Evolutionary conservation across 805 yeast species (phyloP).

Genomic region (Saturnispora zaruensis): DNA sequence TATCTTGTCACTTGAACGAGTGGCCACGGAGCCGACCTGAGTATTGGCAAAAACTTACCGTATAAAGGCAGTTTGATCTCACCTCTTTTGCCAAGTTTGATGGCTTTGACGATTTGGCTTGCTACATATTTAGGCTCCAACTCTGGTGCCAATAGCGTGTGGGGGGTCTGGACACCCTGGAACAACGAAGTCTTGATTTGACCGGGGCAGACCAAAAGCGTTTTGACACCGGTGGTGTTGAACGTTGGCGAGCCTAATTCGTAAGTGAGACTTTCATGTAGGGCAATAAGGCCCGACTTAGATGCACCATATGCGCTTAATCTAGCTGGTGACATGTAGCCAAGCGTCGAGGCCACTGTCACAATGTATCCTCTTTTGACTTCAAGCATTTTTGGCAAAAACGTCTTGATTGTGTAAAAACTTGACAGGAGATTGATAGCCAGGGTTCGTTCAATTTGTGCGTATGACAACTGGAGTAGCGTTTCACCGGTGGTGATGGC

Average conservation of each 20-base stretch:
- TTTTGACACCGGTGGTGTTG: constrained; percentile 47
- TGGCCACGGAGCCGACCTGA: constrained; percentile 70
- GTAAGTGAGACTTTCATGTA: constrained; percentile 73
- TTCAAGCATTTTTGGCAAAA: constrained; percentile 64
- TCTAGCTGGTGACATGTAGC: constrained; percentile 76
- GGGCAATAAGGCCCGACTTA: constrained; percentile 75
- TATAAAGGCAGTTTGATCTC: constrained; percentile 70
- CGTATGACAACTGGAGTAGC: constrained; percentile 43
- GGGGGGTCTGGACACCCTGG: constrained; percentile 64
- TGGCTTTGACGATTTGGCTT: constrained; percentile 40
- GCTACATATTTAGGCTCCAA: constrained; percentile 66
- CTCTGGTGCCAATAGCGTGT: constrained; percentile 71
- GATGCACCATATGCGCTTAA: constrained; percentile 82
- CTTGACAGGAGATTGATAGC: constrained; percentile 64
- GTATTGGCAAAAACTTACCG: constrained; percentile 62
- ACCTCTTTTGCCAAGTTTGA: constrained; percentile 55
- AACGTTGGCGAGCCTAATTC: constrained; percentile 51
- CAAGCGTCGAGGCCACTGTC: constrained; percentile 77
- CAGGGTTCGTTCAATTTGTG: constrained; percentile 54
- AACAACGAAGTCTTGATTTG: constrained; percentile 76
- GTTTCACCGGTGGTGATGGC: constrained; percentile 59
- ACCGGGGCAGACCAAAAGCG: constrained; percentile 79
- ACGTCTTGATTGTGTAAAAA: constrained; percentile 58
- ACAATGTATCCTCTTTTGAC: constrained; percentile 64
- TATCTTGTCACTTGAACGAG: constrained; percentile 45